Conservation (phyloP, 352 stramenopile species). For the Pythium aristosporum region DNA sequence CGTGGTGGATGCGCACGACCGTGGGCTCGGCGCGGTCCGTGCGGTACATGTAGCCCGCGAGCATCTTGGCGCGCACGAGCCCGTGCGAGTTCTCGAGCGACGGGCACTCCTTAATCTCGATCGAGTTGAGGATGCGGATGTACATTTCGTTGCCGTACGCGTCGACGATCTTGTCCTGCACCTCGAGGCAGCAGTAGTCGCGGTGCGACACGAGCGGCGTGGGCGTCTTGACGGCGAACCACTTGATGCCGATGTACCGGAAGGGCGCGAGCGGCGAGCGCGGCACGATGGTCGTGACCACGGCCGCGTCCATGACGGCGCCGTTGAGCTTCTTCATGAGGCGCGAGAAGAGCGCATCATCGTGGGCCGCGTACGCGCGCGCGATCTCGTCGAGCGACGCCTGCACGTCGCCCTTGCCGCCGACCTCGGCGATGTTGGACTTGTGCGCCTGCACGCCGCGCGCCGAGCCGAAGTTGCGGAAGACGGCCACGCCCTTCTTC, state of each 20-base stretch:
- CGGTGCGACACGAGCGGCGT: constrained; percentile 79
- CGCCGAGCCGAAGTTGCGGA: constrained; percentile 70
- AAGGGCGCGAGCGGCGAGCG: constrained; percentile 66
- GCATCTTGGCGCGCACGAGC: constrained; percentile 81
- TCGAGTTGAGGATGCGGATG: constrained; percentile 77
- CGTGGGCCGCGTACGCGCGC: constrained; percentile 73
- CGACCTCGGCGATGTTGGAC: constrained; percentile 78
- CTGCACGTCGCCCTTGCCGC: constrained; percentile 62
- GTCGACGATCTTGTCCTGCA: constrained; percentile 85
- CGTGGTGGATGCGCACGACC: constrained; percentile 75
- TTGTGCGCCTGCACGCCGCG: constrained; percentile 61
- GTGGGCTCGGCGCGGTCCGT: constrained; percentile 65
- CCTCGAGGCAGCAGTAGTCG: constrained; percentile 85
- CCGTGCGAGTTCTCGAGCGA: constrained; percentile 85
- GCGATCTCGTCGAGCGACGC: constrained; percentile 75
- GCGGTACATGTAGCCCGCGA: constrained; percentile 80
- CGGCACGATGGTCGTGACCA: constrained; percentile 77
- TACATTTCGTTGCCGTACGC: constrained; percentile 84
- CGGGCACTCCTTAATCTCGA: constrained; percentile 78
- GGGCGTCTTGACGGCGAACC: constrained; percentile 82
- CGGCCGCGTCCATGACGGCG: constrained; percentile 70
- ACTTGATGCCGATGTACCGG: constrained; percentile 88
- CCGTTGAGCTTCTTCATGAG: constrained; percentile 84
- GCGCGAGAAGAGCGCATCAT: constrained; percentile 71
- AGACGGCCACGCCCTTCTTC: constrained; percentile 82